phyloP scores from a whole-genome alignment of 228 moss, liverwort and hornwort species.

The Sphagnum magellanicum region DNA sequence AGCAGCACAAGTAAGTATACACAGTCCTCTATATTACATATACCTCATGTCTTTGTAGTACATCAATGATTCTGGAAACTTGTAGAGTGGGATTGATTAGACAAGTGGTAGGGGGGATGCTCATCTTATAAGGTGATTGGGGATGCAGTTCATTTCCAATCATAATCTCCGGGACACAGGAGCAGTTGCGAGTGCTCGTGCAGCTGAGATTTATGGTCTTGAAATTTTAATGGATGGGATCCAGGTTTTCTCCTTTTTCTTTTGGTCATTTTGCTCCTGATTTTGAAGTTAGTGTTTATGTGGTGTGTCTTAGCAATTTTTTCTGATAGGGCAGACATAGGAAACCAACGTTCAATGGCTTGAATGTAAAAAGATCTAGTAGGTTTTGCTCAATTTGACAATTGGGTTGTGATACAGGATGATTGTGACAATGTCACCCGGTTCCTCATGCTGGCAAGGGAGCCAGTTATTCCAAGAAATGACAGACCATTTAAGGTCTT shows the following conservation, averaged over 20 bases:
- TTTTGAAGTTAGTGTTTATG: too few species aligned
- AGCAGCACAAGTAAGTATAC: slow-evolving; percentile 71
- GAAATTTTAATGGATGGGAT: slow-evolving; percentile 91
- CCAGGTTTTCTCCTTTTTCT: slow-evolving; percentile 38
- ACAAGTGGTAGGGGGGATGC: too few species aligned
- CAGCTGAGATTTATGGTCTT: slow-evolving; percentile 92
- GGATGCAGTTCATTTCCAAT: slow-evolving; percentile 77
- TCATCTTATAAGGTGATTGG: neutral
- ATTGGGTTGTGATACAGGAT: slow-evolving; percentile 45
- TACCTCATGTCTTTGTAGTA: too few species aligned
- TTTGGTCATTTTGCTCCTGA: too few species aligned
- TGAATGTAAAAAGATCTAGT: too few species aligned
- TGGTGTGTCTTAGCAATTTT: too few species aligned
- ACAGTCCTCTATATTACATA: too few species aligned
- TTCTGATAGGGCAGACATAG: too few species aligned
- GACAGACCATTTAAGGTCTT: slow-evolving; percentile 91
- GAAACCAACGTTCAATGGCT: too few species aligned
- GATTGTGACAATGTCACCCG: slow-evolving; percentile 95
- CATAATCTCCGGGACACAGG: slow-evolving; percentile 78
- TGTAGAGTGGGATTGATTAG: too few species aligned
- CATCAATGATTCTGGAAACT: too few species aligned
- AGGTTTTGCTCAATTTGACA: neutral
- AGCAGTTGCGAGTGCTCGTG: slow-evolving; percentile 92
- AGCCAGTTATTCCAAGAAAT: slow-evolving; percentile 86
- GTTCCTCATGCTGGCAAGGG: slow-evolving; percentile 92